Conservation (phyloP, 345 rosid genomes). For the Murraya paniculata region DNA sequence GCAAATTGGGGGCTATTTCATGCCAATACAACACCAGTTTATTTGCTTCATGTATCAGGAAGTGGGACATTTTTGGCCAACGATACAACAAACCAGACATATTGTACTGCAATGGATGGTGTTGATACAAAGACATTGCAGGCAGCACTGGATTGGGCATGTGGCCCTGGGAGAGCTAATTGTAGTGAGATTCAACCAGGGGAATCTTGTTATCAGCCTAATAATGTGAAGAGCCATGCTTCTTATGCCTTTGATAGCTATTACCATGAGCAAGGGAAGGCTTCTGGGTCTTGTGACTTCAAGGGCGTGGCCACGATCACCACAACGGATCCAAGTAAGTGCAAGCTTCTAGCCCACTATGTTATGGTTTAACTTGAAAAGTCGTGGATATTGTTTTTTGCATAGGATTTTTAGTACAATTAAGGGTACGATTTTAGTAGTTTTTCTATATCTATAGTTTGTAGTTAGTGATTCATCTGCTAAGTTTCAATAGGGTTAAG, state of each 20-base stretch:
- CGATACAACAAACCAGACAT: slow-evolving; percentile 90
- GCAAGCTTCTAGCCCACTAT: not conserved
- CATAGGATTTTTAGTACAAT: not conserved
- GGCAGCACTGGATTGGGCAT: slow-evolving; percentile 96
- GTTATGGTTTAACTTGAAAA: not conserved
- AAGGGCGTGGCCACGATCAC: slow-evolving; percentile 96
- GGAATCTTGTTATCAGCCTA: slow-evolving; percentile 85
- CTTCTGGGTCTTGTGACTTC: slow-evolving; percentile 87
- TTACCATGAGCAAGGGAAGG: slow-evolving; percentile 80
- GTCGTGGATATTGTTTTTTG: not conserved
- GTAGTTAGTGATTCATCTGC: slow-evolving; percentile 6
- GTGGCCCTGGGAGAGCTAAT: slow-evolving; percentile 88
- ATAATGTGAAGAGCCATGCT: slow-evolving; percentile 77
- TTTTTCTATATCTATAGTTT: not conserved
- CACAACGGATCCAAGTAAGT: slow-evolving; percentile 95
- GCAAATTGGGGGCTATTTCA: slow-evolving; percentile 90
- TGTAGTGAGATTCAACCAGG: slow-evolving; percentile 97
- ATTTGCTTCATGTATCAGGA: slow-evolving; percentile 91
- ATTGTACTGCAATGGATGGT: slow-evolving; percentile 71
- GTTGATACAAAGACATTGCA: slow-evolving; percentile 73
- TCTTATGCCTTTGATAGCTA: slow-evolving; percentile 97
- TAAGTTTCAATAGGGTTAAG: not conserved
- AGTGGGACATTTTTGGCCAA: slow-evolving; percentile 84
- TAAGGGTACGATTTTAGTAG: slow-evolving; percentile 3
- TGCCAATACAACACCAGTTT: slow-evolving; percentile 78